Base-by-base conservation (phyloP, 2,329 filamentous ascomycete species). In the Pezicula neosporulosa region DNA sequence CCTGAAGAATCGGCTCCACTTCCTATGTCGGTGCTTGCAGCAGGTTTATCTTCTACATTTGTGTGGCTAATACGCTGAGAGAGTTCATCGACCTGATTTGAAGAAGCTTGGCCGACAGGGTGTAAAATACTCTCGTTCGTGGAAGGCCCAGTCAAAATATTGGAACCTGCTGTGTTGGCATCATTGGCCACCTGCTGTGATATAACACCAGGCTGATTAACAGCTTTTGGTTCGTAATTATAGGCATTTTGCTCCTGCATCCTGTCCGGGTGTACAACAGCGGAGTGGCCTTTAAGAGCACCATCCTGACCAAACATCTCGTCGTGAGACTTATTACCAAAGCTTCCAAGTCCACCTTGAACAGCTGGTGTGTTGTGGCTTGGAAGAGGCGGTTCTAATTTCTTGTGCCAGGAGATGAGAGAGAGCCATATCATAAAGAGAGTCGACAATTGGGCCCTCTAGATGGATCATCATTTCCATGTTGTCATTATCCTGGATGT, bases 401-500 rank as follows among this genome's bases (percentile, higher is more conserved):
- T 68, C 53, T 83, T 83, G 56, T 85, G 75, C 88, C 88, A 93
- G 0, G 84, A 86, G 7, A 91, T 76, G 37, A 91, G 66, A 1
- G 86, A n/a, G n/a, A n/a, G n/a, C 85, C 56, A 85, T 84, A 56
- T 93, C 89, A 63, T 90, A 91, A 21, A 92, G 68, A 1, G 82
- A 82, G 60, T 91, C 86, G 0, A 92, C 87, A 51, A 92, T 87
- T 0, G 86, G 81, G 0, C 89, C 89, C 68, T 92, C 87, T 0
- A 90, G 65, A 50, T 89, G 87, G 3, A 81, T 76, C 79, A 90
- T 84, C 88, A 93, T 91, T 67, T 93, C 89, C 50, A 91, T 54
- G 57, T 93, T 93, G 59, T 89, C 85, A 48, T 90, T 92, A 56
- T 90, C 83, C 66, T 83, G 77, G 46, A 92, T 87, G 61, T 92